These are phyloP conservation scores for Heterobasidion annosum DNA, from an alignment of 1,284 basidiomycete species.

Conservation along the genomic window DNA sequence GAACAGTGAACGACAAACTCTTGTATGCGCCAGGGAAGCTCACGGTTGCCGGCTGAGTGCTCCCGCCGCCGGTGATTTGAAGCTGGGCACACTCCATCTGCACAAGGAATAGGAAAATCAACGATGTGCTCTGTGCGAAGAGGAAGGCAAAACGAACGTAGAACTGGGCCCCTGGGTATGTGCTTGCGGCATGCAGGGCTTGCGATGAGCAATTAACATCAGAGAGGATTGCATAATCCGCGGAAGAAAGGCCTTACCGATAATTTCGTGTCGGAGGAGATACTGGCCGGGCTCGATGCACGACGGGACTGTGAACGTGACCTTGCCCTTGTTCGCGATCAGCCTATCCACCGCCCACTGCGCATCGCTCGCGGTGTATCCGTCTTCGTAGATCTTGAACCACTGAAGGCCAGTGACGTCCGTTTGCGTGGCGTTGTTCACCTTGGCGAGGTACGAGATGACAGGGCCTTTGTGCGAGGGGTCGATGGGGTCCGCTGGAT, in stretches of 20 bases:
- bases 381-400: constrained; percentile 44
- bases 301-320: constrained; percentile 38
- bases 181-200: constrained; percentile 33
- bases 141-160: constrained; percentile 9
- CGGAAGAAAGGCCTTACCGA: constrained; percentile 24
- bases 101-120: not conserved
- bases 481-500: constrained; percentile 42
- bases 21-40: constrained; percentile 42
- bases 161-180: constrained; percentile 13
- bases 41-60: constrained; percentile 33
- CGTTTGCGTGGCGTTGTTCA: constrained; percentile 34
- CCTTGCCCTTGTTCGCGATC: constrained; percentile 43
- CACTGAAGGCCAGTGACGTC: constrained; percentile 41
- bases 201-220: not conserved
- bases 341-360: constrained; percentile 40
- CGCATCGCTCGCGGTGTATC: constrained; percentile 21
- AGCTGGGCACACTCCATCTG: constrained; percentile 48
- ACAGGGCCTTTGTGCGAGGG: constrained; percentile 44
- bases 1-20: constrained; percentile 11
- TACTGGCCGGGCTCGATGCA: constrained; percentile 43
- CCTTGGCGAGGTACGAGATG: constrained; percentile 43
- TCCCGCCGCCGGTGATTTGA: constrained; percentile 41
- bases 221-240: not conserved
- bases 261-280: constrained; percentile 42
- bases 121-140: not conserved